A percentile compares a stretch with the other conserved stretches of the same genome.
These are phyloP conservation scores for Bauhinia variegata DNA, from an alignment of 306 rosid genomes.

Conservation along the genomic window DNA sequence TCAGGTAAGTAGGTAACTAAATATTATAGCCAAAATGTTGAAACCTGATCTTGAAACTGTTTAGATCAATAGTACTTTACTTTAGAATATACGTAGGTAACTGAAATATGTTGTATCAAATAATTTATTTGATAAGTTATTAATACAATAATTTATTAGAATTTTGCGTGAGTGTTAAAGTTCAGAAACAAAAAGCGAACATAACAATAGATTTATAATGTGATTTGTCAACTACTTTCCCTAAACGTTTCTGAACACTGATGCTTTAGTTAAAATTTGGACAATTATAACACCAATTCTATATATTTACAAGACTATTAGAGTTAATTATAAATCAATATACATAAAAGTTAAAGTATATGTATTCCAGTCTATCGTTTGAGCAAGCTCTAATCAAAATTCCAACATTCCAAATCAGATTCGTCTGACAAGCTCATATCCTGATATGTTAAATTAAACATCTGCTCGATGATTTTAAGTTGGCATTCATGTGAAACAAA, in stretches of 20 bases:
- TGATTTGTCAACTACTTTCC: not conserved
- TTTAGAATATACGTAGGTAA: constrained; percentile 1
- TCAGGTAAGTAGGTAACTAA: not conserved
- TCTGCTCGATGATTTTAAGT: constrained; percentile 11
- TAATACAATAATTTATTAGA: not conserved
- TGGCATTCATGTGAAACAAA: not conserved
- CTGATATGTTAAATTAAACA: not conserved
- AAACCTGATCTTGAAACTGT: constrained; percentile 8
- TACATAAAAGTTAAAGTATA: not conserved
- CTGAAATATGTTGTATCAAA: constrained; percentile 9
- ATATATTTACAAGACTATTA: not conserved
- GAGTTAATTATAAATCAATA: constrained; percentile 6
- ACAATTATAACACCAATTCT: not conserved
- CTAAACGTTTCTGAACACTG: not conserved
- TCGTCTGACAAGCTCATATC: not conserved
- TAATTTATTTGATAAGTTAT: constrained; percentile 11
- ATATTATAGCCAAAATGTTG: constrained; percentile 16
- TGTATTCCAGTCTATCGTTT: too few relatives aligned
- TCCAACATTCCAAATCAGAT: not conserved
- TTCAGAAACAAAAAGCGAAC: not conserved
- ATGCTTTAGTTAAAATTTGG: not conserved
- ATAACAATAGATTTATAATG: not conserved
- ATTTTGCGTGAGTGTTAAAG: not conserved
- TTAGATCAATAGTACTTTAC: not conserved
- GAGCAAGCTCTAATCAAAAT: too few relatives aligned